phyloP scores from a whole-genome alignment of 371 early-diverging fungal species.

The Globomyces sp. region DNA sequence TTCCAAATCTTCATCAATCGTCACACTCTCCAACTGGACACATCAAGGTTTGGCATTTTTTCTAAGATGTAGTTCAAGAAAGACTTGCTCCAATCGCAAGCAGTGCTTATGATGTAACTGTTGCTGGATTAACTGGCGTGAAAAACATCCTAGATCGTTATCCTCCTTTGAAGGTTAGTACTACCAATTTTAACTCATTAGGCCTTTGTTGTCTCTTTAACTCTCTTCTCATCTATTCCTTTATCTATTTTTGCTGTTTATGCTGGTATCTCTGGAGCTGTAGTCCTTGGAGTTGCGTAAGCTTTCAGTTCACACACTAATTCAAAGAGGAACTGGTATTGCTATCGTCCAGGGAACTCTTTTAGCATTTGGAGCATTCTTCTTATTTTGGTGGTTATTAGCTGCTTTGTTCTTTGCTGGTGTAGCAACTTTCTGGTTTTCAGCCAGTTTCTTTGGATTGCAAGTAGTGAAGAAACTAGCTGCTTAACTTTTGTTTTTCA shows the following conservation, averaged over 20 bases:
- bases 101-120: no score
- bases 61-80: no score
- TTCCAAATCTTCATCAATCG: constrained; percentile 1
- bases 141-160: constrained; percentile 38
- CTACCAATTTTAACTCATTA: constrained; percentile 11
- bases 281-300: neutral
- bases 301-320: neutral
- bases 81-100: no score
- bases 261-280: constrained; percentile 7
- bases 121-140: no score
- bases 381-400: constrained; percentile 46
- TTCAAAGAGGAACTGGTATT: constrained; percentile 32
- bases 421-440: constrained; percentile 36
- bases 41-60: no score
- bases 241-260: constrained; percentile 5
- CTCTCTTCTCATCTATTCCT: constrained; percentile 8
- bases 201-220: constrained; percentile 42
- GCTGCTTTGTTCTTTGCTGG: constrained; percentile 36
- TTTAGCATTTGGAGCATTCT: constrained; percentile 42
- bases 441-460: constrained; percentile 20
- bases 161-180: constrained; percentile 43
- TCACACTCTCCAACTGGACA: neutral
- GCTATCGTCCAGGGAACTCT: constrained; percentile 45
- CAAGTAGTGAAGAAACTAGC: constrained; percentile 14
- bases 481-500: constrained; percentile 2